Percentiles rank a stretch among this genome's conserved stretches.
Evolutionary conservation across 345 rosid species (phyloP).

Genomic region (Adansonia digitata): DNA sequence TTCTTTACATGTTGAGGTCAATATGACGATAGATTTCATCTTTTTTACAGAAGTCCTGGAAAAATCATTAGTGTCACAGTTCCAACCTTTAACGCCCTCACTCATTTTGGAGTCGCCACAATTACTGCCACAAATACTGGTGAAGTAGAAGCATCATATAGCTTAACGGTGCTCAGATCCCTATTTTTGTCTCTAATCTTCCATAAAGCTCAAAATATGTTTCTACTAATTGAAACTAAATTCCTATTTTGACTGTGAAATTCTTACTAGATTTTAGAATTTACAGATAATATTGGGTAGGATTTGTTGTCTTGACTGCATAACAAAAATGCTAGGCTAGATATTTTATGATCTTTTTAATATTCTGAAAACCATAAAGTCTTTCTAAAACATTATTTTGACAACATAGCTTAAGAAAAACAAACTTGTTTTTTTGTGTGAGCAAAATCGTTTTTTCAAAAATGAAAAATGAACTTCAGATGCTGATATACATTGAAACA

Average conservation of each 20-base stretch:
- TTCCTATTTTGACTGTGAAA: neutral
- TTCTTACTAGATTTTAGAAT: no score
- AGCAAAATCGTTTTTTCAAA: no score
- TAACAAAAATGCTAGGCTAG: neutral
- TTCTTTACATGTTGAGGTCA: neutral
- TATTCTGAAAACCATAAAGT: neutral
- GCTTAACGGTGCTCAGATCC: constrained; percentile 57
- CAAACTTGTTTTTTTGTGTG: neutral
- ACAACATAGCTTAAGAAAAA: neutral
- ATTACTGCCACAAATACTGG: constrained; percentile 66
- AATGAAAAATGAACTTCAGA: neutral
- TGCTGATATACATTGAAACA: no score
- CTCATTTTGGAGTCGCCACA: constrained; percentile 76
- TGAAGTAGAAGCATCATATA: constrained; percentile 86
- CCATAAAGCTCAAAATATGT: neutral
- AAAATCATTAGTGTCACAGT: constrained; percentile 52
- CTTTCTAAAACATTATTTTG: neutral
- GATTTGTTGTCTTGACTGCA: neutral
- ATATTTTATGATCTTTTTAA: neutral
- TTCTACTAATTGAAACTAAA: neutral
- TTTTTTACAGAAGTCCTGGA: no score
- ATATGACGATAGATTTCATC: no score
- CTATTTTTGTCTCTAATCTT: neutral
- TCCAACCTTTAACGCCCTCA: constrained; percentile 82
- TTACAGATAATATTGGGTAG: neutral